A percentile compares a stretch with the other conserved stretches of the same genome.
Conservation (phyloP, 305 asterid genomes). For the Solanum hybrid region DNA sequence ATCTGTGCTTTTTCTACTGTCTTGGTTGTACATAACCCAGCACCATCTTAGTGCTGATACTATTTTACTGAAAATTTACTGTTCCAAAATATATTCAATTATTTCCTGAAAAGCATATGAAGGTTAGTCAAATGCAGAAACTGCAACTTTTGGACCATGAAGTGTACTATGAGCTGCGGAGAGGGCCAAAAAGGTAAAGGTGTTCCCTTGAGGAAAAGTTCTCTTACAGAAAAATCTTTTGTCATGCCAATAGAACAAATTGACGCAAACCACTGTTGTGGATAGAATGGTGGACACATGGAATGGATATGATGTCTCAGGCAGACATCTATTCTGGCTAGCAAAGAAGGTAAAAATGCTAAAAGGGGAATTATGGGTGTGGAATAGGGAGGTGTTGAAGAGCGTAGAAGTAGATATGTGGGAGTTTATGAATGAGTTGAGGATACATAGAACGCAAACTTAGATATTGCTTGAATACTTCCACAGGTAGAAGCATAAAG, state of each 20-base stretch:
- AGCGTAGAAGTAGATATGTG: background rate
- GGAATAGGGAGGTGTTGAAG: background rate
- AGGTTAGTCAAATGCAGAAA: background rate
- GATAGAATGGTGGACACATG: background rate
- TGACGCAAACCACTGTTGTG: background rate
- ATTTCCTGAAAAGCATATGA: background rate
- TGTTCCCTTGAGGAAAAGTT: background rate
- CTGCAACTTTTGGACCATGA: background rate
- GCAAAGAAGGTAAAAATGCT: background rate
- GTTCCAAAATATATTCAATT: background rate
- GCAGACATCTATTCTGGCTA: background rate
- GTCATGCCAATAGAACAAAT: background rate
- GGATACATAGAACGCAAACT: background rate
- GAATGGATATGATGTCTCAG: background rate
- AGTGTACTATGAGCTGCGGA: background rate
- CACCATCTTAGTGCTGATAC: background rate
- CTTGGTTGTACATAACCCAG: background rate
- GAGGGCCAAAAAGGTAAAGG: background rate
- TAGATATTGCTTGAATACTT: background rate
- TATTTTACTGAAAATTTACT: background rate
- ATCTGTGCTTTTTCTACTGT: background rate
- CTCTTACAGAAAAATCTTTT: background rate
- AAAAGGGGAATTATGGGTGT: background rate
- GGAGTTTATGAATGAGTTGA: background rate
- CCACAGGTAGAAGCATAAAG: background rate